Evolutionary conservation across 345 rosid genomes (phyloP), one percentile per base, ranked within the genome.

Genomic region (Eucalyptus erythrocorys): DNA sequence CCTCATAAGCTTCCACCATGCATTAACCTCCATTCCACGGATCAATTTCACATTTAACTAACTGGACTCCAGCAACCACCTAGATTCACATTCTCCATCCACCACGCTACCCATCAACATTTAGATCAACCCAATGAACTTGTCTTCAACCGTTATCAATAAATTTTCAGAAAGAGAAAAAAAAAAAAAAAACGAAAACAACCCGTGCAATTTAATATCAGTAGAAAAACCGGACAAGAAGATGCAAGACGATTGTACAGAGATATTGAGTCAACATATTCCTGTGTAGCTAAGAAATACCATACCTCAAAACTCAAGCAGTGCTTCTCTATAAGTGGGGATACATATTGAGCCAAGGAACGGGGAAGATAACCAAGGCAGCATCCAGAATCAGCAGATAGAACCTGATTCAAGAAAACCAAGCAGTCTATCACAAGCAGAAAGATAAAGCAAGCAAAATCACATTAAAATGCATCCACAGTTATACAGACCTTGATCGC

Each of bases 281-380:
- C 85, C 81, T 89, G 86, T 32, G 79, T n/a, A 42, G 43, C 64
- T 64, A 48, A 86, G 48, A 88, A 66, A 86, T 89, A 40, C 53
- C 48, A 88, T 90, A 96, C 99, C 99, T 96, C 96, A 90, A 97
- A 95, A 49, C 85, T 90, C 87, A 94, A 90, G 88, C 89, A 85
- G 90, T 91, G 92, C 89, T 92, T 92, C 76, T 95, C 96, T 86
- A 97, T 91, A 53, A 97, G 89, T 55, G 98, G 98, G 85, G 98
- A 94, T 85, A 97, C 91, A 91, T 91, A 92, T 87, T 92, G 94
- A 61, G 98, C 96, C 87, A 96, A 89, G 80, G 94, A 96, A 92
- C 94, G 94, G 51, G 99, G 97, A 61, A 97, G 91, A 93, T 94
- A 96, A 87, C 99, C 99, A 87, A 96, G 96, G 91, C 86, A 89